phyloP scores from a whole-genome alignment of 352 stramenopile genomes.

The Globisporangium radiosum region DNA sequence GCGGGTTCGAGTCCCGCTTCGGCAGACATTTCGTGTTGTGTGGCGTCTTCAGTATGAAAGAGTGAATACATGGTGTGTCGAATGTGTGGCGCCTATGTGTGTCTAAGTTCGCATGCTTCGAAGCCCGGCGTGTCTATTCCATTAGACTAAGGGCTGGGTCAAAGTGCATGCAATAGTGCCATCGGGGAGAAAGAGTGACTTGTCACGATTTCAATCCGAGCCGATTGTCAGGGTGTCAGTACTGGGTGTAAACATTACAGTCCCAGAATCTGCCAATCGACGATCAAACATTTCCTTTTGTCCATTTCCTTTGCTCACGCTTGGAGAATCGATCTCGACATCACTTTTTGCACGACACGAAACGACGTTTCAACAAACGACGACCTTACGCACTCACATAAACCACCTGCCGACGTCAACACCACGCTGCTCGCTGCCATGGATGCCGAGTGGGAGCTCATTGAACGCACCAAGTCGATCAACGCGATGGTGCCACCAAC shows the following conservation, averaged over 20 bases:
- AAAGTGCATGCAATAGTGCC: slow-evolving; percentile 75
- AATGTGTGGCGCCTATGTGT: slow-evolving; percentile 6
- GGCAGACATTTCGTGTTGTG: too few species aligned
- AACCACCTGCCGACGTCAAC: slow-evolving; percentile 3
- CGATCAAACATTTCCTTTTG: slow-evolving; percentile 27
- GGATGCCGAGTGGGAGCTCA: slow-evolving; percentile 19
- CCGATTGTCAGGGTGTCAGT: slow-evolving; percentile 80
- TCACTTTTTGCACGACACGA: too few species aligned
- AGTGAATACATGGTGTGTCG: neutral
- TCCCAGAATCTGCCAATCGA: slow-evolving; percentile 88
- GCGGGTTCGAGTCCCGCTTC: slow-evolving; percentile 57
- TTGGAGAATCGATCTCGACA: too few species aligned
- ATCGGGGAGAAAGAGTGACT: too few species aligned
- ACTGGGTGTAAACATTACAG: slow-evolving; percentile 43
- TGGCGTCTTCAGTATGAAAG: too few species aligned
- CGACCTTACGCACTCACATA: neutral
- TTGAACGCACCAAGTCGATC: slow-evolving; percentile 15
- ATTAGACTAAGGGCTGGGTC: slow-evolving; percentile 90
- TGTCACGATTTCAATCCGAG: neutral
- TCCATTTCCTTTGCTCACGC: neutral
- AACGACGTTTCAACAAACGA: neutral
- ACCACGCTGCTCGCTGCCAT: slow-evolving; percentile 4
- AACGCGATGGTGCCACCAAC: slow-evolving; percentile 12
- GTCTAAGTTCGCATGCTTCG: slow-evolving; percentile 61
- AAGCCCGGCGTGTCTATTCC: slow-evolving; percentile 83